A percentile compares a stretch with the other conserved stretches of the same genome.
Evolutionary conservation across 306 rosid genomes (phyloP).

Genomic region (Ormosia emarginata): DNA sequence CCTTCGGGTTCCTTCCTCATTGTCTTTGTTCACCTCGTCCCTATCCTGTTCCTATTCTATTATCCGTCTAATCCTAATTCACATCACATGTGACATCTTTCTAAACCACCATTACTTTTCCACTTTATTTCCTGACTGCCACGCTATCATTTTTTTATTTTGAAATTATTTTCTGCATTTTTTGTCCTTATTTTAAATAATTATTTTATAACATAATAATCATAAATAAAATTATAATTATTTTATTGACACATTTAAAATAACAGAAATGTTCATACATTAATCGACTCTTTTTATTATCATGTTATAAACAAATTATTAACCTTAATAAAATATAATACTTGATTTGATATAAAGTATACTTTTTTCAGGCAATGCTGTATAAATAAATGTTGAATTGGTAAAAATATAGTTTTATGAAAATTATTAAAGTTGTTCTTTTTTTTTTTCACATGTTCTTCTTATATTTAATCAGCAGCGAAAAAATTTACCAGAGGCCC

Average conservation of each 20-base stretch:
- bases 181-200: background rate
- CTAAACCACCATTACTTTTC: conserved; percentile 14
- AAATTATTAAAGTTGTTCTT: too few species aligned
- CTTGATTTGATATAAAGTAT: background rate
- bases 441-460: too few species aligned
- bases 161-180: background rate
- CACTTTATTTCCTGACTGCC: conserved; percentile 31
- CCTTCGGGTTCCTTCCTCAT: conserved; percentile 30
- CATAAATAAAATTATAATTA: background rate
- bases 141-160: background rate
- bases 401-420: background rate
- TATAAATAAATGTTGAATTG: background rate
- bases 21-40: conserved; percentile 3
- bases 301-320: too few species aligned
- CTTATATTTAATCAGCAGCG: background rate
- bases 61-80: background rate
- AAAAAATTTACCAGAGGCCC: background rate
- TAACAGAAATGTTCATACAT: background rate
- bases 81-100: conserved; percentile 50
- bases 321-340: background rate
- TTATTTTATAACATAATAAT: background rate
- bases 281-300: too few species aligned
- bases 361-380: background rate
- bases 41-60: background rate
- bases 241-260: background rate